Percentiles rank a stretch among this genome's conserved stretches.
These are phyloP conservation scores for Umbelopsis sp. DNA, from an alignment of 192 early-diverging fungal species.

Conservation along the genomic window DNA sequence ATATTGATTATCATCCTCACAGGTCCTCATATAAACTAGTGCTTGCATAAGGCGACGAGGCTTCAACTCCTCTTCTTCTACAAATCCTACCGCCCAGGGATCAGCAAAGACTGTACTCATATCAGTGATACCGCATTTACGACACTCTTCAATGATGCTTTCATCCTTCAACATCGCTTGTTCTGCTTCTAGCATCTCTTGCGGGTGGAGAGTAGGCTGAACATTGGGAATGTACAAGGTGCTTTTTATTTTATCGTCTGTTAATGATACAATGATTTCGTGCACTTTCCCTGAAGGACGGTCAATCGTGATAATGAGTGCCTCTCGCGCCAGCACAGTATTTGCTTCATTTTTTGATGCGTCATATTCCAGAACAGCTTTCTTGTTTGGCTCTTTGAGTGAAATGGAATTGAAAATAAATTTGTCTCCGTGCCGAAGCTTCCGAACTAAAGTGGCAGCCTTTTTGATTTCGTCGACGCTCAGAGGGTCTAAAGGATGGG, in stretches of 20 bases:
- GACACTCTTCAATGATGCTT: slow-evolving; percentile 35
- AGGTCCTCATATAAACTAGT: slow-evolving; percentile 41
- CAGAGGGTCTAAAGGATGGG: slow-evolving; percentile 42
- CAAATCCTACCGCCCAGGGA: slow-evolving; percentile 44
- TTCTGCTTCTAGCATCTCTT: slow-evolving; percentile 43
- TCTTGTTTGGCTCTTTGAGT: slow-evolving; percentile 39
- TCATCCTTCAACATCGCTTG: slow-evolving; percentile 32
- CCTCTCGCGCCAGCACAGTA: slow-evolving; percentile 34
- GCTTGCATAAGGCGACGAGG: slow-evolving; percentile 35
- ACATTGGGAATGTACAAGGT: slow-evolving; percentile 34
- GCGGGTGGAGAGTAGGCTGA: slow-evolving; percentile 40
- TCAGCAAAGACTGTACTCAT: slow-evolving; percentile 40
- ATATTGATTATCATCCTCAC: slow-evolving; percentile 46
- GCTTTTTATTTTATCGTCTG: slow-evolving; percentile 15
- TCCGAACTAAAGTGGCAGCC: slow-evolving; percentile 28
- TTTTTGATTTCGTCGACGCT: slow-evolving; percentile 35
- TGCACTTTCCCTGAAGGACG: slow-evolving; percentile 27
- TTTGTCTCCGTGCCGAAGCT: slow-evolving; percentile 4
- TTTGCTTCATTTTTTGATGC: slow-evolving; percentile 28
- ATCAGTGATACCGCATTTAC: slow-evolving; percentile 39
- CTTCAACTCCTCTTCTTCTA: slow-evolving; percentile 20
- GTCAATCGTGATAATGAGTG: slow-evolving; percentile 35
- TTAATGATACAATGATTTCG: slow-evolving; percentile 37
- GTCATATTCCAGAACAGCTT: slow-evolving; percentile 34
- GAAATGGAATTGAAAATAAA: slow-evolving; percentile 45